Conservation (phyloP, 2,329 filamentous ascomycete species). For the Colletotrichum musicola region DNA sequence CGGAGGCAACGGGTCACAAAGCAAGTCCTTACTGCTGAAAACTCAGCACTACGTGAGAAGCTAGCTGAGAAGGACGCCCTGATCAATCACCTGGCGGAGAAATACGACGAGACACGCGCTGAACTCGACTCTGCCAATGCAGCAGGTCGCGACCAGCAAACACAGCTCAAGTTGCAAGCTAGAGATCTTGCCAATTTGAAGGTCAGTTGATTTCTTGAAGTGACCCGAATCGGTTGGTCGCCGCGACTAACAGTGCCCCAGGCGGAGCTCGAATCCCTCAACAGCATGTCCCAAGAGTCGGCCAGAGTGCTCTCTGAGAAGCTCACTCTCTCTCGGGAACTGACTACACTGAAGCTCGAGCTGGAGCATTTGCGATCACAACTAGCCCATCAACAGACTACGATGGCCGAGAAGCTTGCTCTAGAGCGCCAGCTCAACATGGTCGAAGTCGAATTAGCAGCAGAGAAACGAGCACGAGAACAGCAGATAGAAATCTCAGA, state of each 20-base stretch:
- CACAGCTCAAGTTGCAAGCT: conserved; percentile 61
- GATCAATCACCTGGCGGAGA: conserved; percentile 61
- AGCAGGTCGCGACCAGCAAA: conserved; percentile 59
- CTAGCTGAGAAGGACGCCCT: conserved; percentile 71
- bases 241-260: conserved; percentile 48
- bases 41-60: conserved; percentile 74
- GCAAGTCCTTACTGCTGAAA: conserved; percentile 81
- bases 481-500: conserved; percentile 26
- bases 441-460: conserved; percentile 84
- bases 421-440: conserved; percentile 83
- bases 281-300: conserved; percentile 75
- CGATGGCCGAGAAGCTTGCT: conserved; percentile 83
- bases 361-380: conserved; percentile 68
- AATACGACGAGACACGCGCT: conserved; percentile 54
- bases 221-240: no score
- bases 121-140: conserved; percentile 60
- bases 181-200: conserved; percentile 62
- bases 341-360: conserved; percentile 67
- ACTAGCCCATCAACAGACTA: conserved; percentile 71
- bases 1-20: conserved; percentile 77
- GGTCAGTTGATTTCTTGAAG: conserved; percentile 50
- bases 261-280: conserved; percentile 79
- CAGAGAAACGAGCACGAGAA: conserved; percentile 67
- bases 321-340: conserved; percentile 63
- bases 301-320: conserved; percentile 75